These are phyloP conservation scores for Aspergillus sp. DNA, from an alignment of 2,329 filamentous ascomycete genomes.

Conservation along the genomic window DNA sequence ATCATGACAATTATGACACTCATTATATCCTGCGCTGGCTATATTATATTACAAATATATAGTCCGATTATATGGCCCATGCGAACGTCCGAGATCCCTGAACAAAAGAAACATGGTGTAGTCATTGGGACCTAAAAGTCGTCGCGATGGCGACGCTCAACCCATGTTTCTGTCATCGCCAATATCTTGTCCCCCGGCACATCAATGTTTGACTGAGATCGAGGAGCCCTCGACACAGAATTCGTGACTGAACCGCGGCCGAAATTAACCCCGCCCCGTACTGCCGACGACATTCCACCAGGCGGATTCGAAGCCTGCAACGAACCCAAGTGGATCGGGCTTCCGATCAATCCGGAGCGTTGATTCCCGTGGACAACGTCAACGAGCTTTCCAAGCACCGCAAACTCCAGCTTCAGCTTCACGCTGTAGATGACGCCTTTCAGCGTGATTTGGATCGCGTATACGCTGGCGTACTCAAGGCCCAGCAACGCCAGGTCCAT, in stretches of 20 bases:
- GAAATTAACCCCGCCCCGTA: conserved; percentile 3
- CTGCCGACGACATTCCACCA: conserved; percentile 5
- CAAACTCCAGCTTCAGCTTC: conserved; percentile 56
- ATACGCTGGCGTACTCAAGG: conserved; percentile 42
- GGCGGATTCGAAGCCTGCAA: conserved; percentile 12
- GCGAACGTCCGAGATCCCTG: not conserved
- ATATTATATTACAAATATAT: not conserved
- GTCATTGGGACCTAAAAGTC: not conserved
- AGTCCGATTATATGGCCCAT: not conserved
- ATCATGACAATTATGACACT: not conserved
- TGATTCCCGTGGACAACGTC: conserved; percentile 35
- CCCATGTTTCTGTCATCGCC: conserved; percentile 21
- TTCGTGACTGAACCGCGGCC: conserved; percentile 5
- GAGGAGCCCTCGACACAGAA: not conserved
- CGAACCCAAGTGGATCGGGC: conserved; percentile 21
- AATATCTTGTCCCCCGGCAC: conserved; percentile 22
- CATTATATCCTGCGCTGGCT: not conserved
- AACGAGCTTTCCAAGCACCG: conserved; percentile 52
- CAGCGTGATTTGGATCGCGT: conserved; percentile 40
- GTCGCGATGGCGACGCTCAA: conserved; percentile 14
- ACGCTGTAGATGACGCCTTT: conserved; percentile 42
- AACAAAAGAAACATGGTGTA: not conserved
- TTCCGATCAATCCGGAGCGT: conserved; percentile 17
- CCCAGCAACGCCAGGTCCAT: conserved; percentile 47
- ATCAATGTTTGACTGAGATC: conserved; percentile 7